phyloP scores from a whole-genome alignment of 2,329 filamentous ascomycete genomes.

The Penicillium brasilianum region DNA sequence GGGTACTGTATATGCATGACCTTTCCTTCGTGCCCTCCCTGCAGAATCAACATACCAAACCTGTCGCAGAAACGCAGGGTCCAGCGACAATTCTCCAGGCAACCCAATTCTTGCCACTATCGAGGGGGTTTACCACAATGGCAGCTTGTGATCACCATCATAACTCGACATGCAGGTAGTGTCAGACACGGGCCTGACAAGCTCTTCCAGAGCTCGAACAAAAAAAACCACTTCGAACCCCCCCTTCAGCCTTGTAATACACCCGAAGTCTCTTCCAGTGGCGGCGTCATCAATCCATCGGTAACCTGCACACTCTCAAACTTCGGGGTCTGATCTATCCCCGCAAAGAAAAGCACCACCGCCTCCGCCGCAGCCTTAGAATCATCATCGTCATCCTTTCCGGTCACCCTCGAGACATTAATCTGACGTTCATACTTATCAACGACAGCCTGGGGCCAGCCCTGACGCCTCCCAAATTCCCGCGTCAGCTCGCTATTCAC shows the following conservation, averaged over 20 bases:
- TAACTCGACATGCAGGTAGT: neutral
- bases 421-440: conserved; percentile 29
- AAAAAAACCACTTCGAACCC: neutral
- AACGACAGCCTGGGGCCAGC: conserved; percentile 29
- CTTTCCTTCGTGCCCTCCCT: conserved; percentile 1
- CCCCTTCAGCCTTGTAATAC: neutral
- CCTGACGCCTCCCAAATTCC: conserved; percentile 30
- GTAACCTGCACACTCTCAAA: neutral
- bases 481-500: conserved; percentile 31
- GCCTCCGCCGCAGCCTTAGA: conserved; percentile 40
- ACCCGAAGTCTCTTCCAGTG: conserved; percentile 18
- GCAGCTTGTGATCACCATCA: neutral
- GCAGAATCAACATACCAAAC: conserved; percentile 24
- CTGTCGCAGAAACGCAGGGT: conserved; percentile 15
- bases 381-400: conserved; percentile 36
- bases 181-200: neutral
- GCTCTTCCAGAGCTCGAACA: neutral
- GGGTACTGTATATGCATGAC: neutral
- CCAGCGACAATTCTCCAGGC: conserved; percentile 8
- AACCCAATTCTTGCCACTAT: conserved; percentile 24
- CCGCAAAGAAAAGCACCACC: conserved; percentile 40
- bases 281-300: conserved; percentile 33
- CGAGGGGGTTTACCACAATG: conserved; percentile 14
- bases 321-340: conserved; percentile 14
- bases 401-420: conserved; percentile 22